Evolutionary conservation across 2,329 filamentous ascomycete genomes (phyloP), one percentile per base, ranked within the genome.

Genomic region (Sclerotinia nivalis): DNA sequence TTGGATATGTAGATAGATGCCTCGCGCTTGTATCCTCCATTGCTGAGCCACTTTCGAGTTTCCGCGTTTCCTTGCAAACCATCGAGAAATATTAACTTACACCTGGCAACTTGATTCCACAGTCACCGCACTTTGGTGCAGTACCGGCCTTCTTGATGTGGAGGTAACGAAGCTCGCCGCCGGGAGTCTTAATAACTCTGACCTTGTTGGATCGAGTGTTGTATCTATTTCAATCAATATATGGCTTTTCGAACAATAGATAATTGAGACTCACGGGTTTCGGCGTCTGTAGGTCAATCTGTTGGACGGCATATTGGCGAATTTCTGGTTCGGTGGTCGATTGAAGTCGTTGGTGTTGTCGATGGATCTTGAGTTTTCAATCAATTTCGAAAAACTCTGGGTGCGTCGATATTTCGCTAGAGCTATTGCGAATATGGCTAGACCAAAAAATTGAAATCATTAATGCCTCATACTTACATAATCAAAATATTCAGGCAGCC

Each of bases 91-190:
- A 69, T 71, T 34, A 69, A 96, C 93, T 91, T 93, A 99, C 94
- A 84, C 96, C 96, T 82, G 93, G 89, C 81, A 99, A 91, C 88
- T 98, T 98, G 87, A 89, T 89, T 82, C 96, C 96, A 82, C 96
- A 99, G 89, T 99, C 96, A 89, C 96, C 93, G 83, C 96, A 99
- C 89, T 99, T 99, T 82, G 96, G 96, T 76, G 94, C 92, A 83
- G 93, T 97, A 79, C 94, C 96, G 84, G 91, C 92, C 93, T 99
- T 99, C 92, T 98, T 98, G 88, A 97, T 94, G 91, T 99, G 95
- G 80, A 98, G 92, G 82, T 97, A 91, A 83, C 96, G 91, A 81
- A 97, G 90, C 83, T 95, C 89, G 83, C 96, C 96, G 84, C 96
- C 96, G 78, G 96, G 96, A 78, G 96, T 99, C 89, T 96, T 96